Evolutionary conservation across 148 eudicot species (phyloP).

Genomic region (Pharnaceum exiguum): DNA sequence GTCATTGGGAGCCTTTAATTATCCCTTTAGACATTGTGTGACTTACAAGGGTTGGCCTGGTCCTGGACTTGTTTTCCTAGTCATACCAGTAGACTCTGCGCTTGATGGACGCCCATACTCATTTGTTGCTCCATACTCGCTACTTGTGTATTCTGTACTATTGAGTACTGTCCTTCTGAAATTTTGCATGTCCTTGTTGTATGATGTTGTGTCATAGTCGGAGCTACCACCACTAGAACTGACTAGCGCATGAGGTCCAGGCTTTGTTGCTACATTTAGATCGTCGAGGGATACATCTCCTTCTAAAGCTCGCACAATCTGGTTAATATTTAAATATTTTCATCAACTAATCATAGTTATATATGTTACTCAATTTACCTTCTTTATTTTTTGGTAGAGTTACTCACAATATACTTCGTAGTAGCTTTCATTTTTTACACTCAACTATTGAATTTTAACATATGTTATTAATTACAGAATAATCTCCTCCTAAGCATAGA

Average conservation of each 20-base stretch:
- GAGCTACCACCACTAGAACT: slow-evolving; percentile 33
- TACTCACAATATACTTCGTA: no score
- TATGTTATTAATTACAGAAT: no score
- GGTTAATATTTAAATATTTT: background rate
- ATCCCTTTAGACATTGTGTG: background rate
- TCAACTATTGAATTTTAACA: no score
- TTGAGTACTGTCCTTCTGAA: slow-evolving; percentile 20
- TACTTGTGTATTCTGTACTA: slow-evolving; percentile 58
- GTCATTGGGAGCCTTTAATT: no score
- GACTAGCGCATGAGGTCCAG: slow-evolving; percentile 3
- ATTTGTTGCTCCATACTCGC: slow-evolving; percentile 36
- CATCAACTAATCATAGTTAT: background rate
- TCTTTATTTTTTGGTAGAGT: no score
- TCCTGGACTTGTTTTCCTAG: slow-evolving; percentile 4
- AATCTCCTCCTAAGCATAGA: background rate
- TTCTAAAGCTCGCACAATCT: slow-evolving; percentile 79
- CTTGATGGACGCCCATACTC: slow-evolving; percentile 27
- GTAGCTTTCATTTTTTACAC: no score
- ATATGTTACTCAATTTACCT: background rate
- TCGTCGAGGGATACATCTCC: slow-evolving; percentile 71
- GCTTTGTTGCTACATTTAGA: slow-evolving; percentile 33
- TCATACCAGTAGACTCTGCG: slow-evolving; percentile 14
- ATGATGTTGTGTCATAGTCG: slow-evolving; percentile 31
- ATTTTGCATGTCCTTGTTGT: slow-evolving; percentile 28
- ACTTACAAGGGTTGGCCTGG: slow-evolving; percentile 1